Evolutionary conservation across 805 yeast genomes (phyloP).

Genomic region (Candida ipomoeae): DNA sequence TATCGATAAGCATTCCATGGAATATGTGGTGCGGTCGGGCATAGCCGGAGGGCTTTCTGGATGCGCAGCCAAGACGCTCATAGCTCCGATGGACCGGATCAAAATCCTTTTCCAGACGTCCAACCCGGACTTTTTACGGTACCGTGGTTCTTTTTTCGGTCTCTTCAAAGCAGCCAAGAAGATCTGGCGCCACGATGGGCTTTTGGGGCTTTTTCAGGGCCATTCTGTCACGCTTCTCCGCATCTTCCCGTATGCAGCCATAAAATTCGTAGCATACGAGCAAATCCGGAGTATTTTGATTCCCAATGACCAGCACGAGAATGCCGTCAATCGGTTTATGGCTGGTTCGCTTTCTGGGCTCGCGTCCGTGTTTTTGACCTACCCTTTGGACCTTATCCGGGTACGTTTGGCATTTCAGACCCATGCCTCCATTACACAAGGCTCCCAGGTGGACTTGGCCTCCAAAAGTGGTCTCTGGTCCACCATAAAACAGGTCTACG

Average conservation of each 20-base stretch:
- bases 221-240: conserved; percentile 90
- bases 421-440: conserved; percentile 15
- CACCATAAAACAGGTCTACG: conserved; percentile 29
- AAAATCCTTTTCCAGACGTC: conserved; percentile 94
- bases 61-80: conserved; percentile 88
- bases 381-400: conserved; percentile 86
- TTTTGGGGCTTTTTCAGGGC: conserved; percentile 84
- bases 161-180: conserved; percentile 64
- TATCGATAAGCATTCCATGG: conserved; percentile 66
- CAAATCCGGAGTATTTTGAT: conserved; percentile 79
- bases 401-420: conserved; percentile 93
- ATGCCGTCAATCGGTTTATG: conserved; percentile 71
- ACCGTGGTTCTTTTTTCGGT: conserved; percentile 77
- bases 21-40: conserved; percentile 80
- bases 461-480: conserved; percentile 18
- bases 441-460: too few species aligned
- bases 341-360: conserved; percentile 93
- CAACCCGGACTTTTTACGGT: conserved; percentile 80
- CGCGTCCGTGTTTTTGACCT: conserved; percentile 79
- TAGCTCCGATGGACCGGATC: conserved; percentile 93
- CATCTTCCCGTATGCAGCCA: conserved; percentile 95
- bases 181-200: conserved; percentile 68
- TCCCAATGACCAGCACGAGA: conserved; percentile 70
- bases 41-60: conserved; percentile 96
- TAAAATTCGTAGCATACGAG: conserved; percentile 94